Conservation (phyloP, 495 filamentous ascomycete species). For the Tuber calosporum region DNA sequence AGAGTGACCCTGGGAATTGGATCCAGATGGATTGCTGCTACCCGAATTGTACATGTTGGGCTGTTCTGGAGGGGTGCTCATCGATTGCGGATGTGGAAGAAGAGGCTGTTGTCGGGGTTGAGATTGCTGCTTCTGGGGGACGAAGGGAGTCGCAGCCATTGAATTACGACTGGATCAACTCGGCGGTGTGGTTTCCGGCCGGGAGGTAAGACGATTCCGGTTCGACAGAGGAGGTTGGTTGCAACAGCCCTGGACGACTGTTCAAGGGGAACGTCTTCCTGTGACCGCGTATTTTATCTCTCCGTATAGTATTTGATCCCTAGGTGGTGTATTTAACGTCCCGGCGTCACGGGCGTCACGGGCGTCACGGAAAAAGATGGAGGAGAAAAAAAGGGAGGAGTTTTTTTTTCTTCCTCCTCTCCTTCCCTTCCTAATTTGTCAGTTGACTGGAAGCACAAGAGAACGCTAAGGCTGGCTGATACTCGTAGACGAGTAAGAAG, state of each 20-base stretch:
- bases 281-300: neutral
- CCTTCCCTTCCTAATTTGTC: neutral
- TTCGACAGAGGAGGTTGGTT: neutral
- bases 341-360: neutral
- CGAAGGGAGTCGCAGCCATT: slow-evolving; percentile 36
- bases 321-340: neutral
- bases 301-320: neutral
- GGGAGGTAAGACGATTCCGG: neutral
- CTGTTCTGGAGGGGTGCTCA: slow-evolving; percentile 34
- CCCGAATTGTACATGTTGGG: slow-evolving; percentile 29
- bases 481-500: neutral
- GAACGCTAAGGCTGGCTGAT: neutral
- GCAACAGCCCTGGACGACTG: neutral
- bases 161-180: slow-evolving; percentile 20
- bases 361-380: neutral
- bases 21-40: slow-evolving; percentile 27
- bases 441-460: slow-evolving; percentile 2
- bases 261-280: neutral
- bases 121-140: slow-evolving; percentile 28
- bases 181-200: neutral
- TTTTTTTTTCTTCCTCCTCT: neutral
- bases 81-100: slow-evolving; percentile 22
- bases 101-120: slow-evolving; percentile 26
- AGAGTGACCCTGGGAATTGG: slow-evolving; percentile 37
- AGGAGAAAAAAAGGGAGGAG: neutral